Base-by-base conservation (phyloP, 2,329 filamentous ascomycete species). In the Orbilia brochopaga region DNA sequence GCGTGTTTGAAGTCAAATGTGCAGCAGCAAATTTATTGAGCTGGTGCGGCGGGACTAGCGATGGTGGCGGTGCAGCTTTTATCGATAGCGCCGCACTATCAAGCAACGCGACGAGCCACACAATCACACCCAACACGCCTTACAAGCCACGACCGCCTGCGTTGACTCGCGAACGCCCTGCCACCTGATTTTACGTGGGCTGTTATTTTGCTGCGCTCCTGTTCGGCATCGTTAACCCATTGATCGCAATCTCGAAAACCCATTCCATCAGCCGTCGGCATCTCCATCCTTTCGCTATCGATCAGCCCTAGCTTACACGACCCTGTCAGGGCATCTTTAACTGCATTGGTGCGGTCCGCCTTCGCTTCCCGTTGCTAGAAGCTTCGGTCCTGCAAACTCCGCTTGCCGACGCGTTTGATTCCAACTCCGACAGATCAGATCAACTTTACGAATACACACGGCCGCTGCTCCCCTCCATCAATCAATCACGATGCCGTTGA, bases 1-100 rank as follows among this genome's bases (percentile, higher is more conserved):
- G 64, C 62, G 42, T 44, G 52, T 57, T 46, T 52, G 57, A 42
- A n/a, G 53, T 60, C 27, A 61, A 62, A 69, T 32, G 58, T 69
- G 57, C 58, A 62, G 57, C 53, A 46, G 56, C 61, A 65, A 65
- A 65, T 58, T 65, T 65, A 58, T 65, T 35, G 13, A 42, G 37
- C 37, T 42, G n/a, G 37, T 42, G 61, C 57, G 51, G 61, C 32
- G 56, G 51, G 54, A 57, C 30, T 52, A 13, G 50, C 57, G 13
- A 56, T 48, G 30, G 66, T 70, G 66, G 66, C 66, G 54, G 59
- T 63, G 60, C 54, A 64, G 59, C 66, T 59, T 63, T 70, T 64
- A 70, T 63, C 66, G 66, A 69, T 69, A 60, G 40, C 51, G 52
- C 42, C 51, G 50, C 42, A 27, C 27, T 32, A n/a, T 17, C 56